phyloP scores from a whole-genome alignment of 176 grass and related monocot genomes.

The Aegilops longissima region DNA sequence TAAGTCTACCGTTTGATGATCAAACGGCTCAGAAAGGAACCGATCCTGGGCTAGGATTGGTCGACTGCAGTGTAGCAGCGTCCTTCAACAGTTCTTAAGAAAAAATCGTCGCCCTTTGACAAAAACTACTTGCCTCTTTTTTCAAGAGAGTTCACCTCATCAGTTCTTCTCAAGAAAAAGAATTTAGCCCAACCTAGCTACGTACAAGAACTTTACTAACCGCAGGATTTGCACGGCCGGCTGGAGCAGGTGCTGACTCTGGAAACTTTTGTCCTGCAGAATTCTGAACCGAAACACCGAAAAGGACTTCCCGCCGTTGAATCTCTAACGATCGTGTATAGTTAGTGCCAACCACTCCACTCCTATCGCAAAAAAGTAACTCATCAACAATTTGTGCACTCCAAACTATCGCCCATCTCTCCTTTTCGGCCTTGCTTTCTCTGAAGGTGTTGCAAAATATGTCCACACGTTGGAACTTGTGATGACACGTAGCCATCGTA shows the following conservation, averaged over 20 bases:
- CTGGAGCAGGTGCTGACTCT: neutral
- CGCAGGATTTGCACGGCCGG: neutral
- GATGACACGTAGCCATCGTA: constrained; percentile 7
- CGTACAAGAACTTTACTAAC: neutral
- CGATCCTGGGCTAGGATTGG: too few species aligned
- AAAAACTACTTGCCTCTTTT: too few species aligned
- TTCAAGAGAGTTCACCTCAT: too few species aligned
- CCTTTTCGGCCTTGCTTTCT: neutral
- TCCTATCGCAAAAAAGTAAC: neutral
- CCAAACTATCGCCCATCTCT: neutral
- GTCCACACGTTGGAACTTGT: neutral
- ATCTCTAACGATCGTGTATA: neutral
- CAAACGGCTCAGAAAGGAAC: too few species aligned
- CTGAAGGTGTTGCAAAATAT: neutral
- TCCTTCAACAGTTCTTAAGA: too few species aligned
- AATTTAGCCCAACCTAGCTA: neutral
- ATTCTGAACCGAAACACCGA: neutral
- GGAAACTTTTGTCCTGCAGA: neutral
- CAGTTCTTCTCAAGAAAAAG: too few species aligned
- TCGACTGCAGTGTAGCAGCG: too few species aligned
- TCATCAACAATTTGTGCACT: neutral
- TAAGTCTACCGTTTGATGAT: too few species aligned
- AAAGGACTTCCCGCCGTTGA: neutral
- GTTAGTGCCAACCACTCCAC: neutral
- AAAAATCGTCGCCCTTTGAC: too few species aligned